Base-by-base conservation (phyloP, 176 grass and related monocot species). In the Musa schizocarpa region DNA sequence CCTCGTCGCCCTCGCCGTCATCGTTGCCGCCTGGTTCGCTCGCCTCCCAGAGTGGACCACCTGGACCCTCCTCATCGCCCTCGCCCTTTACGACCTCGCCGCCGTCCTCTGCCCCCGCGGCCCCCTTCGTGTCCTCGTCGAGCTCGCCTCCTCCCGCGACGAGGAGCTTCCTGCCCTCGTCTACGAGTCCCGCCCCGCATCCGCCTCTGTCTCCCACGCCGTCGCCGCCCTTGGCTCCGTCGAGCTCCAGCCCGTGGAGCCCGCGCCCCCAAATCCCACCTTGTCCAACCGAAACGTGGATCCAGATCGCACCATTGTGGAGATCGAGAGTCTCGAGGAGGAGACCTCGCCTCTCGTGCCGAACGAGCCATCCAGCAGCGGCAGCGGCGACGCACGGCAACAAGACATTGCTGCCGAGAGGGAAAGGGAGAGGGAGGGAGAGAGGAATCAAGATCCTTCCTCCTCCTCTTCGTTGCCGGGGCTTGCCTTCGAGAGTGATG, bases 1-100 rank as follows among this genome's bases (percentile, higher is more conserved):
- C 81, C 93, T 94, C 88, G 90, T 99, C 68, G 71, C 82, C 16
- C 77, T 99, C 48, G 95, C 90, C 2, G 95, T 86, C 80, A 91
- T 99, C 52, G 95, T 99, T 25, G 95, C 95, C 4, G 84, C 87
- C 29, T 99, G 95, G 95, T 87, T 99, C 68, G 83, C 90, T 51
- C 80, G 82, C 73, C 82, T 99, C 43, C 90, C 95, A 0, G 95
- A 99, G 65, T 99, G 95, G 95, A 99, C 95, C 23, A 99, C 94
- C 48, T 98, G 94, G 94, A 81, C 82, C 51, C 87, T 98, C 65
- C 94, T 98, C 26, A 53, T 98, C 63, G 95, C 95, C 19, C 95
- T 99, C 68, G 88, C 90, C 2, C 11, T 90, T 1, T 99, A 99
- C 14, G 95, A 99, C 76, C 83, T 94, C 21, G 91, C 88, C 50